Evolutionary conservation across 2,329 filamentous ascomycete species (phyloP), one percentile per base, ranked within the genome.

Genomic region (Penicillium aurantiogriseum): DNA sequence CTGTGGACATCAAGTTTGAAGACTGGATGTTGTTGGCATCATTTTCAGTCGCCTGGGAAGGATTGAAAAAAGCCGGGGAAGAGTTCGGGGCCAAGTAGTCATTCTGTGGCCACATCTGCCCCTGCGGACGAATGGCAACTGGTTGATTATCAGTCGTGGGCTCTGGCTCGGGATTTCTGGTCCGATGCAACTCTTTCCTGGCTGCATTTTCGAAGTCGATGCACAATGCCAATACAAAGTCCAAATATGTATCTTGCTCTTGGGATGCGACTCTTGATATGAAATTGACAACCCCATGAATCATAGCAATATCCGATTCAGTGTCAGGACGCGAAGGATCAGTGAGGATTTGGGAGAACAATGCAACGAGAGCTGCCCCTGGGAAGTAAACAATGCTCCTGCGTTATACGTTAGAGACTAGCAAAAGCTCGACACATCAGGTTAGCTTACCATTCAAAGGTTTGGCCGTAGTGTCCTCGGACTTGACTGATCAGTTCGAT

Each of bases 201-300:
- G 33, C 51, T 19, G 33, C 43, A 29, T 21, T 39, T 33, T 42
- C 25, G 19, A 47, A 54, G 10, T 54, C 43, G 15, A 43, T 40
- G 29, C 43, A 54, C 15, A 47, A 13, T 6, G 51, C 33, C 25
- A 54, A 40, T 19, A 54, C 43, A 54, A 48, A 54, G 15, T 54
- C 51, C 10, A 54, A 17, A 21, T 54, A 54, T 38, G 51, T 54
- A 36, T 48, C 43, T 48, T 54, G 51, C n/a, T 54, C 51, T 33
- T 48, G 51, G 5, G 51, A 54, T 48, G 51, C 51, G 15, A 54
- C 43, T 17, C 11, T 54, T 25, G 51, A 38, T 17, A 54, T 29
- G 15, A 54, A 54, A 15, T 5, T 40, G 13, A 48, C 43, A 13
- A 48, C 43, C 10, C 35, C 15, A 29, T 48, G 35, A 7, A 54